phyloP scores from a whole-genome alignment of 1,284 basidiomycete species.

The Ceratobasidium sp. region DNA sequence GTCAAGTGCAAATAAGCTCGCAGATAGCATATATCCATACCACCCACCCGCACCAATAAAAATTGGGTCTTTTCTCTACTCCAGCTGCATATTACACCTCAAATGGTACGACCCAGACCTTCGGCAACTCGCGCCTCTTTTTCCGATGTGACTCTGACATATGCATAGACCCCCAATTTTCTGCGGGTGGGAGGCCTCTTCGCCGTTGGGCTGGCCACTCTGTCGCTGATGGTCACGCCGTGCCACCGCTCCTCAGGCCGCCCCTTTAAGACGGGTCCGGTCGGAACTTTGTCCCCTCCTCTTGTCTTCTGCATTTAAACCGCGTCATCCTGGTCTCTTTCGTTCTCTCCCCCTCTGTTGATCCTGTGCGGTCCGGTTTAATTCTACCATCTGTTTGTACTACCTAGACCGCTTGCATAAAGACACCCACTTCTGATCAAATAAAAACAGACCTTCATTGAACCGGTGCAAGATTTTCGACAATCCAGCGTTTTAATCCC shows the following conservation, averaged over 20 bases:
- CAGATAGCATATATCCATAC: slow-evolving; percentile 8
- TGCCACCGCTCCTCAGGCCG: slow-evolving; percentile 23
- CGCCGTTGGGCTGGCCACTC: slow-evolving; percentile 1
- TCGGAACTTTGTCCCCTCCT: neutral
- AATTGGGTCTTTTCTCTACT: neutral
- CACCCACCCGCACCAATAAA: neutral
- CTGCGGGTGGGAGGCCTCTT: slow-evolving; percentile 1
- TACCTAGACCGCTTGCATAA: neutral
- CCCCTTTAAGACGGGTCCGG: slow-evolving; percentile 12
- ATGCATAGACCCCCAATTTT: slow-evolving; percentile 16
- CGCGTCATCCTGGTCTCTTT: neutral
- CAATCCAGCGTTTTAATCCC: slow-evolving; percentile 4
- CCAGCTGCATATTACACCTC: neutral
- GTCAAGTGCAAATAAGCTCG: slow-evolving; percentile 3
- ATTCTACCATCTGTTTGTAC: neutral
- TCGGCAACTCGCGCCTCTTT: slow-evolving; percentile 36
- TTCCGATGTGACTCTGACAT: slow-evolving; percentile 31
- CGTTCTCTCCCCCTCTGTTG: neutral
- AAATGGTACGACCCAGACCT: neutral
- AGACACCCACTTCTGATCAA: neutral
- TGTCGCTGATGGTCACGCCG: slow-evolving; percentile 29
- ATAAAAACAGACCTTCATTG: slow-evolving; percentile 1
- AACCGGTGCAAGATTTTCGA: neutral
- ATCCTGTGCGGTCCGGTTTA: neutral
- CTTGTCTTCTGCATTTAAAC: neutral